phyloP scores from a whole-genome alignment of 257 asterid species.

The Petunia axillaris region DNA sequence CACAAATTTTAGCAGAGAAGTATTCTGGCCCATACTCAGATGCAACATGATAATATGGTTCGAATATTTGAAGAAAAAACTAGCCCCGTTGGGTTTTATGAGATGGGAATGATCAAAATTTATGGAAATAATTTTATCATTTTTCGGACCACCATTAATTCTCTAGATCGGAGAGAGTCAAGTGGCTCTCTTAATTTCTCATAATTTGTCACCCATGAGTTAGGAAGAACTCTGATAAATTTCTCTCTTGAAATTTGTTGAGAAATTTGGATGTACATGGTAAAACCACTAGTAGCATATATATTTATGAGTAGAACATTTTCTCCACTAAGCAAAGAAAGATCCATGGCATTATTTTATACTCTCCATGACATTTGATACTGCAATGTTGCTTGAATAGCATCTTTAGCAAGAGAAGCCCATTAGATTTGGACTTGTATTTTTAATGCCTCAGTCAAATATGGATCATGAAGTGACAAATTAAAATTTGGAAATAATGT shows the following conservation, averaged over 20 bases:
- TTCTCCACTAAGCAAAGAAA: neutral
- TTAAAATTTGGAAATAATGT: neutral
- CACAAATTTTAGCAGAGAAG: too few species aligned
- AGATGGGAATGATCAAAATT: too few species aligned
- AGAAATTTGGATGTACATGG: neutral
- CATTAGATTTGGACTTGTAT: neutral
- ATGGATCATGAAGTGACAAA: slow-evolving; percentile 6
- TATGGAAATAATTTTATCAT: too few species aligned
- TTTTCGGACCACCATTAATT: too few species aligned
- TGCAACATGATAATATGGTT: too few species aligned
- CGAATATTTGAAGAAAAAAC: too few species aligned
- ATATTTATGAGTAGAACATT: neutral
- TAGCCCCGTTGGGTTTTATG: too few species aligned
- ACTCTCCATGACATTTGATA: neutral
- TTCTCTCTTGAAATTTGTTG: neutral
- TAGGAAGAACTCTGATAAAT: neutral
- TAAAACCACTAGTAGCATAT: neutral
- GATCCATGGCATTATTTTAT: slow-evolving; percentile 1
- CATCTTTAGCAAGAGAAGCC: neutral
- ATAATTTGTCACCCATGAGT: slow-evolving; percentile 9
- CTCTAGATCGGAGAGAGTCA: neutral
- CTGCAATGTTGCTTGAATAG: neutral
- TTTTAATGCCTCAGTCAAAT: neutral
- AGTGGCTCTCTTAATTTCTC: neutral
- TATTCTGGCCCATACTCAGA: too few species aligned